These are phyloP conservation scores for Aspergillus sparsus DNA, from an alignment of 495 filamentous ascomycete species.

Conservation along the genomic window DNA sequence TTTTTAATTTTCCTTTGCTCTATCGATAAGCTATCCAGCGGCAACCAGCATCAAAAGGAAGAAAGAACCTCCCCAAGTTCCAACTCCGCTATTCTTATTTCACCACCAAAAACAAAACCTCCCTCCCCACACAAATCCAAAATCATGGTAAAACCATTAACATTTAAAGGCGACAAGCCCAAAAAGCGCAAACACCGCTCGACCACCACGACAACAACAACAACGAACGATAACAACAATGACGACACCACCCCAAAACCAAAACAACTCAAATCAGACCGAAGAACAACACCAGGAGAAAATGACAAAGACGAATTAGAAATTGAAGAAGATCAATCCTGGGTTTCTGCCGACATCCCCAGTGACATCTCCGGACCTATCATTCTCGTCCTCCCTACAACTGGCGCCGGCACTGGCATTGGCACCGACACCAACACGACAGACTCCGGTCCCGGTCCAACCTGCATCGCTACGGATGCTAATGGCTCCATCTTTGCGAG, in stretches of 20 bases:
- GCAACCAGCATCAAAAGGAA: constrained; percentile 4
- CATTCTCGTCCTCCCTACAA: constrained; percentile 73
- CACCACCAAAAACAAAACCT: neutral
- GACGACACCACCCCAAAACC: constrained; percentile 30
- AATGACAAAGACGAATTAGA: neutral
- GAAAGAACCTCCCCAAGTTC: too few relatives aligned
- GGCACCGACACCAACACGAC: too few relatives aligned
- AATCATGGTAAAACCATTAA: constrained; percentile 73
- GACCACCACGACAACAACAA: constrained; percentile 28
- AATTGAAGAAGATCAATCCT: constrained; percentile 66
- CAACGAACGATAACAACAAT: constrained; percentile 11
- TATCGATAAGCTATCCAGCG: constrained; percentile 4
- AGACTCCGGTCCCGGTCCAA: constrained; percentile 44
- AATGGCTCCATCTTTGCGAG: constrained; percentile 82
- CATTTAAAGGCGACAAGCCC: constrained; percentile 94
- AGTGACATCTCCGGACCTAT: constrained; percentile 82
- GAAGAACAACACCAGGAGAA: constrained; percentile 26
- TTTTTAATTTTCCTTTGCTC: too few relatives aligned
- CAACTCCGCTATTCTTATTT: neutral
- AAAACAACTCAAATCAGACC: constrained; percentile 45
- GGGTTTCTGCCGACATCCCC: constrained; percentile 80
- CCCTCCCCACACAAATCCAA: neutral
- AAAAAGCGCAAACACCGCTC: constrained; percentile 79
- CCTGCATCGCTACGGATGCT: constrained; percentile 78
- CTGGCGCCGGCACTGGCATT: too few relatives aligned